Evolutionary conservation across 2,329 filamentous ascomycete species (phyloP).

Genomic region (Albophoma yamanashiensis): DNA sequence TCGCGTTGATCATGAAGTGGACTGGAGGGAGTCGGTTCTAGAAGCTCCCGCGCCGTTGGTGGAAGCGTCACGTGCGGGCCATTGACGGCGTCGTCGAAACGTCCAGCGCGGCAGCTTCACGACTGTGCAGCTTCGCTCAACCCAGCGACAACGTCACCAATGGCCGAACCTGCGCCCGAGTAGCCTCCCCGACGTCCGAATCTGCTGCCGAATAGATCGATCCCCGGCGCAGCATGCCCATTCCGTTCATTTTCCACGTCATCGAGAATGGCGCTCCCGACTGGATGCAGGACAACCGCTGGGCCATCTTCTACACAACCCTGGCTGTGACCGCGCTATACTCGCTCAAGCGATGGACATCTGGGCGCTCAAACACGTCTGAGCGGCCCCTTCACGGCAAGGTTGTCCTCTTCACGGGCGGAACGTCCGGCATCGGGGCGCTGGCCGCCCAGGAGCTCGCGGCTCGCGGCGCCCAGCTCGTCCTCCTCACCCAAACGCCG

Average conservation of each 20-base stretch:
- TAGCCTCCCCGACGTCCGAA: background rate
- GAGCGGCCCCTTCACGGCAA: slow-evolving; percentile 88
- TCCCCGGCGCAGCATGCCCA: slow-evolving; percentile 30
- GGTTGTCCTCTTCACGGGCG: slow-evolving; percentile 87
- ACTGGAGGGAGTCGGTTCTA: background rate
- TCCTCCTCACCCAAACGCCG: slow-evolving; percentile 76
- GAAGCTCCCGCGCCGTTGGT: background rate
- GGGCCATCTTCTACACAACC: slow-evolving; percentile 28
- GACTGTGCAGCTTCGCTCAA: background rate
- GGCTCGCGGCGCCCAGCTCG: slow-evolving; percentile 72
- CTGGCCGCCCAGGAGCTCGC: slow-evolving; percentile 66
- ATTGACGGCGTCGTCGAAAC: background rate
- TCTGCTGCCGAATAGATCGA: background rate
- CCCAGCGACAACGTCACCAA: background rate
- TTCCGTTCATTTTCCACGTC: slow-evolving; percentile 38
- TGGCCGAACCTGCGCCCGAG: background rate
- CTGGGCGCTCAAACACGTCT: slow-evolving; percentile 61
- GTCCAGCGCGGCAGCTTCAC: background rate
- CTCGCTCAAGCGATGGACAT: slow-evolving; percentile 62
- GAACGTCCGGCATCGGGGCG: slow-evolving; percentile 86
- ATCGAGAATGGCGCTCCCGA: slow-evolving; percentile 37
- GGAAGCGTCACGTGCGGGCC: background rate
- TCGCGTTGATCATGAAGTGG: background rate
- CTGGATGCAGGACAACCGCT: slow-evolving; percentile 34
- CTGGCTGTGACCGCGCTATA: slow-evolving; percentile 26